Evolutionary conservation across 139 green algal genomes (phyloP), one percentile per base, ranked within the genome.

Genomic region (Coccomyxa sp.): DNA sequence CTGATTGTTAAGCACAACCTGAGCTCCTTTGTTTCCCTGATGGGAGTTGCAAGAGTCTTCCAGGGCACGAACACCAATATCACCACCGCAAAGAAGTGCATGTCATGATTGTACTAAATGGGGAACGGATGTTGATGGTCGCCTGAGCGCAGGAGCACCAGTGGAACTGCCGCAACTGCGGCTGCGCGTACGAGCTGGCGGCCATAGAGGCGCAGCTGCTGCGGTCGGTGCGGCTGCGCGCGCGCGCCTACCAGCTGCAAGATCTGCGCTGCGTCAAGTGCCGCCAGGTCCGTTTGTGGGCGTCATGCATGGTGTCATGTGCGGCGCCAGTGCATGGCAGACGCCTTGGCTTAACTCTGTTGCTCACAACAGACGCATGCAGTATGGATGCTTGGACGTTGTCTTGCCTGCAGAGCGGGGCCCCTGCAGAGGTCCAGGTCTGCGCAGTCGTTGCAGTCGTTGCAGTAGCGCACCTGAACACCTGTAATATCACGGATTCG

Each of bases 221-320:
- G 25, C 38, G 30, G n/a, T 76, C 85, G 27, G 86, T 97, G 79
- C 85, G 86, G 67, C 67, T 85, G 80, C 85, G 87, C 16, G 80
- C 87, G n/a, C 83, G 88, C 11, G 83, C 84, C n/a, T 98, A 92
- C 85, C 90, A 95, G 85, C 85, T 97, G 58, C 95, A 98, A 83
- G 96, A 99, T 87, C 88, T 98, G 59, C 77, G 80, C 25, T 98
- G 96, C 85, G 1, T 77, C 58, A 93, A 94, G 84, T 97, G 94
- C 89, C 88, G 87, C 80, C 86, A 88, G 77, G 90, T 93, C 74
- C 71, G 88, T 32, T 17, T 4, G 13, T 45, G 15, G 13, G 13
- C 15, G 16, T 28, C 63, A 77, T 9, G 57, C n/a, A n/a, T 68
- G 17, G 18, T 68, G 14, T 13, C 77, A 18, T 59, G 17, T 30